Evolutionary conservation across 148 eudicot genomes (phyloP).

Genomic region (Fagopyrum homotropicum): DNA sequence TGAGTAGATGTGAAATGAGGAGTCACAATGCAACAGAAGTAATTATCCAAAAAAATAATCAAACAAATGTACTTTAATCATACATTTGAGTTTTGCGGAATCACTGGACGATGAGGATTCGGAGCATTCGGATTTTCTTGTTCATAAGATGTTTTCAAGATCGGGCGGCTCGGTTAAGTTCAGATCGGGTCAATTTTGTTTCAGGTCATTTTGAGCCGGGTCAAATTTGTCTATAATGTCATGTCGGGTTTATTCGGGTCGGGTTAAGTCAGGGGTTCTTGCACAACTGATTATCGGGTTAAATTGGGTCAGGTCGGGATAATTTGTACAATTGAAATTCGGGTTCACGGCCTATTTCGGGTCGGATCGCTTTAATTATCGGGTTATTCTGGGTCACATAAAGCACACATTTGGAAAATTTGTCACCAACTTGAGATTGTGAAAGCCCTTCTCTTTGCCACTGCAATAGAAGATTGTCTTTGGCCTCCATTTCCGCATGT

Average conservation of each 20-base stretch:
- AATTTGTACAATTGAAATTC: conserved; percentile 54
- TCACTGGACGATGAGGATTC: conserved; percentile 81
- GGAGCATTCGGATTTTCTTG: conserved; percentile 92
- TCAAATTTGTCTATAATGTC: too few relatives aligned
- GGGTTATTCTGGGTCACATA: conserved; percentile 51
- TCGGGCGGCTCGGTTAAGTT: neutral
- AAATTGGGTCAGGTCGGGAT: conserved; percentile 83
- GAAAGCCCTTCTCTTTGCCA: conserved; percentile 60
- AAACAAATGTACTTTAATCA: too few relatives aligned
- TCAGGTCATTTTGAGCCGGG: too few relatives aligned
- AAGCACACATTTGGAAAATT: conserved; percentile 52
- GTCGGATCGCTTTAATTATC: too few relatives aligned
- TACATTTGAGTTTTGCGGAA: too few relatives aligned
- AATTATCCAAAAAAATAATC: too few relatives aligned
- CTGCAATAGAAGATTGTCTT: conserved; percentile 52
- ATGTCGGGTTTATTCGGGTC: too few relatives aligned
- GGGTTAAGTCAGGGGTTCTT: too few relatives aligned
- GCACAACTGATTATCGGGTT: neutral
- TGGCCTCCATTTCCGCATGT: conserved; percentile 90
- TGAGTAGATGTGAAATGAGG: too few relatives aligned
- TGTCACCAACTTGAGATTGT: conserved; percentile 38
- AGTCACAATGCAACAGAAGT: too few relatives aligned
- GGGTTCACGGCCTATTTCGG: conserved; percentile 43
- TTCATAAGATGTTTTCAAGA: conserved; percentile 66
- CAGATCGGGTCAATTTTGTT: too few relatives aligned